phyloP scores from a whole-genome alignment of 768 basidiomycete species.

The Dendrothele bispora region DNA sequence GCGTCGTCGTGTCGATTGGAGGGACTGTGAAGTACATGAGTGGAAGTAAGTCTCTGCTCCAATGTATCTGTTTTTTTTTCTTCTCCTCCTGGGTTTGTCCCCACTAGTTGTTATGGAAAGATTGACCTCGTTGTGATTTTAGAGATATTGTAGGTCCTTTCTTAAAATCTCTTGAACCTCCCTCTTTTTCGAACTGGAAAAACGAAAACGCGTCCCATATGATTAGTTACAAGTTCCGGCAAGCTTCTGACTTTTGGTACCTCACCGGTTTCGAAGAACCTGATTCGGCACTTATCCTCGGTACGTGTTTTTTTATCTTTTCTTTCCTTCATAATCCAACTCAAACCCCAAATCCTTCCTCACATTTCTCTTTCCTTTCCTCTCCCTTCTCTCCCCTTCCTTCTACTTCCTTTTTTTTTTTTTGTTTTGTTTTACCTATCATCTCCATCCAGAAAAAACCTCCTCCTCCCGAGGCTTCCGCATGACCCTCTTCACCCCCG shows the following conservation, averaged over 20 bases:
- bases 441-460: constrained; percentile 55
- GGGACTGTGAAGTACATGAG: constrained; percentile 87
- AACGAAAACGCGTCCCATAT: too few relatives aligned
- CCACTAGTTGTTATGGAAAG: neutral
- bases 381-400: too few relatives aligned
- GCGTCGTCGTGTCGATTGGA: constrained; percentile 74
- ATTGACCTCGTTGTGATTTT: constrained; percentile 12
- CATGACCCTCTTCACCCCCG: constrained; percentile 82
- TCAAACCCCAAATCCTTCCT: too few relatives aligned
- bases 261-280: constrained; percentile 96
- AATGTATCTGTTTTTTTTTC: constrained; percentile 2
- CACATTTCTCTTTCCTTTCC: too few relatives aligned
- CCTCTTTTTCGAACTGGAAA: constrained; percentile 10
- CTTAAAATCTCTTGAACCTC: neutral
- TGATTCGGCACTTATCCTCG: constrained; percentile 83
- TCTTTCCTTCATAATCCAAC: too few relatives aligned
- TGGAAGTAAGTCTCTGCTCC: constrained; percentile 52
- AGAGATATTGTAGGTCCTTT: constrained; percentile 74
- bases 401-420: neutral
- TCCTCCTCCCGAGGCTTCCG: constrained; percentile 74
- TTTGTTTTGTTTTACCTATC: neutral
- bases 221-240: constrained; percentile 89
- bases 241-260: constrained; percentile 93
- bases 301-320: constrained; percentile 45
- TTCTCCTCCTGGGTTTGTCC: constrained; percentile 8